phyloP scores from a whole-genome alignment of 139 green algal genomes.

The Axilococcus clingmanii region DNA sequence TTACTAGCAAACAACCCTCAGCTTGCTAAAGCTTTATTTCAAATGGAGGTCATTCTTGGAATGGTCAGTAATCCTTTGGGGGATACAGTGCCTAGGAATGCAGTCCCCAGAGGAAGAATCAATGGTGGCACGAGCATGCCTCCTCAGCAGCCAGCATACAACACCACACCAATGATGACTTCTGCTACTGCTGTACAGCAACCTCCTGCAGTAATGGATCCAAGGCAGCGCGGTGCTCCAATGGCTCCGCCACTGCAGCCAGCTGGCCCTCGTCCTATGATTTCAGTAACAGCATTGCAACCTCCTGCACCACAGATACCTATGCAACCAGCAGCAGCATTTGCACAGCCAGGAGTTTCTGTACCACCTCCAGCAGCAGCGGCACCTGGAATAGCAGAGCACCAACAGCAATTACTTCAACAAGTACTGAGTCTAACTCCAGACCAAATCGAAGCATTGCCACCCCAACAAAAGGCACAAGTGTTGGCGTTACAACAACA shows the following conservation, averaged over 20 bases:
- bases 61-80: conserved; percentile 46
- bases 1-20: conserved; percentile 76
- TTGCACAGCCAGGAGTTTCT: neutral
- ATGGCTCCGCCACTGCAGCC: neutral
- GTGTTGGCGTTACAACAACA: conserved; percentile 74
- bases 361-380: neutral
- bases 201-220: conserved; percentile 3
- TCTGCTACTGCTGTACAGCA: neutral
- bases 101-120: neutral
- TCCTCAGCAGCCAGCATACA: neutral
- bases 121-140: conserved; percentile 2
- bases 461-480: conserved; percentile 69
- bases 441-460: conserved; percentile 76
- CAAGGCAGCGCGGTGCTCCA: neutral
- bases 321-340: neutral
- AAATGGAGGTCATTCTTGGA: conserved; percentile 73
- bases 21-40: conserved; percentile 85
- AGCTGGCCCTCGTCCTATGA: conserved; percentile 8
- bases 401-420: conserved; percentile 67
- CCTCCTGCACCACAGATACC: conserved; percentile 1
- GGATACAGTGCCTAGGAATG: conserved; percentile 15
- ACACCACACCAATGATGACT: neutral
- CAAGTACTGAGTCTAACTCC: conserved; percentile 79
- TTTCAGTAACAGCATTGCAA: conserved; percentile 1
- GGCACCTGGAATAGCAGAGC: too few species aligned